A percentile compares a stretch with the other conserved stretches of the same genome.
Evolutionary conservation across 495 filamentous ascomycete species (phyloP).

Genomic region (Neohortaea acidophila): DNA sequence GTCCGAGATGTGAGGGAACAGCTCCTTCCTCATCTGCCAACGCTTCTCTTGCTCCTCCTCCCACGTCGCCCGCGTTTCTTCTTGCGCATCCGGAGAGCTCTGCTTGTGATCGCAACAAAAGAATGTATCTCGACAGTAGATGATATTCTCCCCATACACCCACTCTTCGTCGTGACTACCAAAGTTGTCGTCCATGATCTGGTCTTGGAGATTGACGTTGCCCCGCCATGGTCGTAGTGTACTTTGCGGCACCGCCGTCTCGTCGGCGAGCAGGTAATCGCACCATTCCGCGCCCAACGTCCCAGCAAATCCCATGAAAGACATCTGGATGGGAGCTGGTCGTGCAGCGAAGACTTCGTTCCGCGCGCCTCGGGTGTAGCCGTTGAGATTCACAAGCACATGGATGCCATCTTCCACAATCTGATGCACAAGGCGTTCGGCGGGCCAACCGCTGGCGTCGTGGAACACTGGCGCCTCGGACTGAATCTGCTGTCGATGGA

Average conservation of each 20-base stretch:
- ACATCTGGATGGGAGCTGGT: conserved; percentile 95
- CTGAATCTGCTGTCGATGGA: conserved; percentile 89
- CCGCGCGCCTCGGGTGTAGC: conserved; percentile 89
- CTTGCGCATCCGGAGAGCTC: conserved; percentile 59
- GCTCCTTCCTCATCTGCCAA: conserved; percentile 88
- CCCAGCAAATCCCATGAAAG: conserved; percentile 98
- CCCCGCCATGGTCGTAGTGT: conserved; percentile 65
- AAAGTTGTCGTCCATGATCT: conserved; percentile 51
- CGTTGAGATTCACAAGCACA: conserved; percentile 93
- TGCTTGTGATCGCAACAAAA: conserved; percentile 98
- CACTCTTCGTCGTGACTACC: conserved; percentile 53
- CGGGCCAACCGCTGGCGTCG: conserved; percentile 75
- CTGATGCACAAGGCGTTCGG: conserved; percentile 73
- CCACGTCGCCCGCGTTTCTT: conserved; percentile 53
- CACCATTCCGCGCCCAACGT: conserved; percentile 97
- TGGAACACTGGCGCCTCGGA: conserved; percentile 82
- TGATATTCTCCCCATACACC: conserved; percentile 95
- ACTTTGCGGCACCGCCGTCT: conserved; percentile 66
- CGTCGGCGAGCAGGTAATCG: conserved; percentile 88
- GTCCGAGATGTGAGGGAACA: conserved; percentile 74
- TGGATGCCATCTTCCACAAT: conserved; percentile 90
- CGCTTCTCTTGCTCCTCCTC: conserved; percentile 67
- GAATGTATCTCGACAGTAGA: conserved; percentile 89
- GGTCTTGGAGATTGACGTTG: conserved; percentile 59
- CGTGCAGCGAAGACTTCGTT: conserved; percentile 96